Evolutionary conservation across 805 yeast species (phyloP).

Genomic region (Ogataea polymorpha): DNA sequence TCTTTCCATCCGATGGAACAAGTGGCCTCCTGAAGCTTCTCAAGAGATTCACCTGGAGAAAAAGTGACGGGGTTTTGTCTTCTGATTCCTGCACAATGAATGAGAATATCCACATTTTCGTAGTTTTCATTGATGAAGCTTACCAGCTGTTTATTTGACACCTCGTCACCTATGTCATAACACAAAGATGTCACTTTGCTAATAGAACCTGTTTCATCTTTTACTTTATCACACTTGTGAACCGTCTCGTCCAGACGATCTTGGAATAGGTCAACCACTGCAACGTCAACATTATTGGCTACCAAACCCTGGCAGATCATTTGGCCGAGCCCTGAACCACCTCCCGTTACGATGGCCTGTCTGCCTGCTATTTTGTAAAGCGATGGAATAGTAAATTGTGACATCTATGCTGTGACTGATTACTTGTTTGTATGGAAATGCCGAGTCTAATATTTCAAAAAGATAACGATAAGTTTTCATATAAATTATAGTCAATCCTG

Average conservation of each 20-base stretch:
- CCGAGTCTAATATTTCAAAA: too few species aligned
- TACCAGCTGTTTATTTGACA: constrained; percentile 20
- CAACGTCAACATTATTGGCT: constrained; percentile 23
- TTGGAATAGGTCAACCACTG: constrained; percentile 21
- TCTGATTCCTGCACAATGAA: constrained; percentile 25
- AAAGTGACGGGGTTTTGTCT: constrained; percentile 20
- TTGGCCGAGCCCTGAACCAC: constrained; percentile 26
- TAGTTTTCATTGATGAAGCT: constrained; percentile 17
- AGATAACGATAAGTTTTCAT: too few species aligned
- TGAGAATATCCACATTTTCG: constrained; percentile 20
- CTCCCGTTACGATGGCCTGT: constrained; percentile 26
- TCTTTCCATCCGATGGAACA: constrained; percentile 22
- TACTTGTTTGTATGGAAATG: too few species aligned
- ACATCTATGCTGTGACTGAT: background rate
- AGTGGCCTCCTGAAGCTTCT: constrained; percentile 20
- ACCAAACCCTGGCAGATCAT: constrained; percentile 21
- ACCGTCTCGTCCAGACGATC: constrained; percentile 21
- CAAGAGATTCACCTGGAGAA: constrained; percentile 20
- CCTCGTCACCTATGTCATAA: constrained; percentile 20
- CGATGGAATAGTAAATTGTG: constrained; percentile 8
- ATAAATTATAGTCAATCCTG: too few species aligned
- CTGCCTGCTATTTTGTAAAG: constrained; percentile 21
- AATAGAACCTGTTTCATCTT: constrained; percentile 16
- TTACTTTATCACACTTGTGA: constrained; percentile 14
- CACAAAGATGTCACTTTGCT: constrained; percentile 18